A percentile compares a stretch with the other conserved stretches of the same genome.
phyloP scores from a whole-genome alignment of 1,284 basidiomycete genomes.

The Trichosporon inkin region DNA sequence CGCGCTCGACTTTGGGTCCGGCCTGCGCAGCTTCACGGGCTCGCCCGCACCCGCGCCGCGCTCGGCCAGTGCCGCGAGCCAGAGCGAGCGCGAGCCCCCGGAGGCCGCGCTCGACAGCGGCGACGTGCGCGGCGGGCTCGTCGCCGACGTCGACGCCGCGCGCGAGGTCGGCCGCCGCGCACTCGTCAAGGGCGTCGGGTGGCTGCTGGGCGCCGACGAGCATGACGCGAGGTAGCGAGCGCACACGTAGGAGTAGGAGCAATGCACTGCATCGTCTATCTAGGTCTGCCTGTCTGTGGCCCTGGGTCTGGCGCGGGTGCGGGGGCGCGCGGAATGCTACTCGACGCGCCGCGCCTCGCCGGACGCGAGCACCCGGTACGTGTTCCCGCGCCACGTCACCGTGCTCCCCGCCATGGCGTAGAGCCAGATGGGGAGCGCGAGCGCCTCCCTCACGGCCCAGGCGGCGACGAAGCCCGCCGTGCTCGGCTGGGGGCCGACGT shows the following conservation, averaged over 20 bases:
- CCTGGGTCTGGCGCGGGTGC: neutral
- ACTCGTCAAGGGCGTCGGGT: slow-evolving; percentile 49
- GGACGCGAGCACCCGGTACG: slow-evolving; percentile 42
- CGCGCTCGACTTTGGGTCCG: slow-evolving; percentile 23
- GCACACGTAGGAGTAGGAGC: neutral
- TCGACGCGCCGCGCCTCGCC: slow-evolving; percentile 28
- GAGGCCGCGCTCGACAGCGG: neutral
- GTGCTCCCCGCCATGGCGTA: slow-evolving; percentile 71
- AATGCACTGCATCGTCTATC: neutral
- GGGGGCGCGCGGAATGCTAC: neutral
- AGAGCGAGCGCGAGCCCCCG: too few relatives aligned
- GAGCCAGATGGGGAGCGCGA: slow-evolving; percentile 80
- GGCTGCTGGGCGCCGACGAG: slow-evolving; percentile 50
- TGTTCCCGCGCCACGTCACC: slow-evolving; percentile 73
- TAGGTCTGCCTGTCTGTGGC: neutral
- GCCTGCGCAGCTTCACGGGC: slow-evolving; percentile 15
- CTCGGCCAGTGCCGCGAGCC: neutral
- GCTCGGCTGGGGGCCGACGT: slow-evolving; percentile 62
- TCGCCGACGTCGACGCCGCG: slow-evolving; percentile 41
- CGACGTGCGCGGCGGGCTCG: slow-evolving; percentile 23
- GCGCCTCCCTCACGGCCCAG: slow-evolving; percentile 69
- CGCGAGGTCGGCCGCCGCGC: slow-evolving; percentile 44
- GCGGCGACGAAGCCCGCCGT: slow-evolving; percentile 60
- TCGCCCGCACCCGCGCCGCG: slow-evolving; percentile 9
- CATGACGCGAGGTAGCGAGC: neutral